Evolutionary conservation across 768 basidiomycete genomes (phyloP), one percentile per base, ranked within the genome.

Genomic region (Kwoniella shandongensis): DNA sequence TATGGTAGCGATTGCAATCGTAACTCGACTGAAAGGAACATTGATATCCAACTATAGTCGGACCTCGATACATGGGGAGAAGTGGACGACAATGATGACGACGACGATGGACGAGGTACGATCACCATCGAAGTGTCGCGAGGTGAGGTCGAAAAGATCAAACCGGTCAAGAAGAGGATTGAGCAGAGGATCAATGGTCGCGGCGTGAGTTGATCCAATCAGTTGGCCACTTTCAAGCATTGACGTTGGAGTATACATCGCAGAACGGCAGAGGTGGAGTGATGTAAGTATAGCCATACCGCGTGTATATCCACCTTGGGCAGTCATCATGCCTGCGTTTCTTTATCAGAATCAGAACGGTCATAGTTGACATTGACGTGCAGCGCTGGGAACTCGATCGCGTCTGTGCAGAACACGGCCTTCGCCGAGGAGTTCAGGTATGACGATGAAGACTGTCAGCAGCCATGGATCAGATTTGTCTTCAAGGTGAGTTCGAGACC

Each of bases 401-500:
- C n/a, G n/a, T n/a, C 26, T 22, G 45, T 26, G n/a, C 6, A 50
- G 39, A 44, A 20, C 13, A 47, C 44, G 27, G 48, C 48, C 10
- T 57, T 11, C 18, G 42, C 29, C 26, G 41, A 58, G 36, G 56
- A 58, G 35, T 38, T 44, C 15, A 45, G 32, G 17, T 49, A 41
- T 30, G 38, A 49, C 13, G n/a, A 38, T 27, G 35, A 15, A 12
- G 56, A 58, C 25, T 8, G 49, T 18, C 32, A 51, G 12, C 17
- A 32, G 6, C 39, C 46, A 13, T 51, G 35, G 27, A 12, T 51
- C 5, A 51, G 17, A 20, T 58, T 58, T 27, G 49, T 58, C 6
- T 58, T 58, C 41, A 58, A 58, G 50, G 56, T 51, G 32, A n/a
- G 49, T 45, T 18, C 3, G 29, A 7, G 22, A 23, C n/a, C n/a